phyloP scores from a whole-genome alignment of 129 eudicot genomes.

The Helichrysum umbraculigerum region DNA sequence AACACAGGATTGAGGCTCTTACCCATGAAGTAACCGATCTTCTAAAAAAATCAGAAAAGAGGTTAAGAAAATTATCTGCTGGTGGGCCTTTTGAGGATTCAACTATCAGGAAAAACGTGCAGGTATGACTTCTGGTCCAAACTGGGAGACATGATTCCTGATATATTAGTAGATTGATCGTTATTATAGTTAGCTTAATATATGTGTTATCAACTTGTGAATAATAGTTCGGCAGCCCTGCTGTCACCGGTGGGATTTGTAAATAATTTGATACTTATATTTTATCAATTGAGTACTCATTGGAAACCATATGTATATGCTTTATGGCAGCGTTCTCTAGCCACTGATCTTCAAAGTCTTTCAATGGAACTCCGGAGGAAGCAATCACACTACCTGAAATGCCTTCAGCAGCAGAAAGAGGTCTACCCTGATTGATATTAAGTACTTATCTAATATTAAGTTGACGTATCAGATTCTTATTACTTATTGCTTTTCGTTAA shows the following conservation, averaged over 20 bases:
- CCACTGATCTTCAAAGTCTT: constrained; percentile 77
- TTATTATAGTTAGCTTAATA: not conserved
- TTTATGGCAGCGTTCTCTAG: constrained; percentile 65
- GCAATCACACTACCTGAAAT: constrained; percentile 65
- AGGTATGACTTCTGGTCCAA: constrained; percentile 42
- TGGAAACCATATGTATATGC: not conserved
- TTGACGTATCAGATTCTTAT: not conserved
- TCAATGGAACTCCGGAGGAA: constrained; percentile 71
- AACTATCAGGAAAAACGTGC: constrained; percentile 73
- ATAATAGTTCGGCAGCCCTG: not conserved
- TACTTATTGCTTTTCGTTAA: not conserved
- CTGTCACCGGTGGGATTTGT: too few species aligned
- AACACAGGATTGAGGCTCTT: constrained; percentile 62
- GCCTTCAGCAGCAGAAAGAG: constrained; percentile 73
- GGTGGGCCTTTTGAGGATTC: constrained; percentile 77
- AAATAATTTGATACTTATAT: too few species aligned
- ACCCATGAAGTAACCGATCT: constrained; percentile 71
- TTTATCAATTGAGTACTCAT: not conserved
- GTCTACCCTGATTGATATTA: constrained; percentile 25
- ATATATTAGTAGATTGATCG: too few species aligned
- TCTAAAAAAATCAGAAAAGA: constrained; percentile 63
- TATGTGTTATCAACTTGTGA: not conserved
- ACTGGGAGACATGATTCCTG: not conserved
- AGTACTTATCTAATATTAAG: not conserved
- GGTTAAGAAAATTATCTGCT: constrained; percentile 56